phyloP scores from a whole-genome alignment of 768 basidiomycete genomes.

The Termitomyces sp. region DNA sequence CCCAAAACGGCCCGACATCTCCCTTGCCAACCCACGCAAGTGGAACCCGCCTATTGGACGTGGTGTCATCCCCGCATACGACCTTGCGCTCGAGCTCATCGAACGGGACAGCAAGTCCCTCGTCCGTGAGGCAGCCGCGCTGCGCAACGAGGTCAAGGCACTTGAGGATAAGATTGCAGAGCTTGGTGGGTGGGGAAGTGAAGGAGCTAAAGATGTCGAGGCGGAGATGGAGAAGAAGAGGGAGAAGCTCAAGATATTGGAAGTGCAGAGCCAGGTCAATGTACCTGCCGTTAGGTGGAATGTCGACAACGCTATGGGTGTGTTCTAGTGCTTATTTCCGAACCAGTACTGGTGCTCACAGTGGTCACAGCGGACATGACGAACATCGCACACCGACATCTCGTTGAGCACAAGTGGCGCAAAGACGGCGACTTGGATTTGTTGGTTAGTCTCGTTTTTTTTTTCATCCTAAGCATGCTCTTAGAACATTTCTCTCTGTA shows the following conservation, averaged over 20 bases:
- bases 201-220: conserved; percentile 24
- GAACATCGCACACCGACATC: conserved; percentile 67
- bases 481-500: conserved; percentile 19
- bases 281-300: conserved; percentile 79
- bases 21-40: conserved; percentile 42
- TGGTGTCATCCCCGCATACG: conserved; percentile 74
- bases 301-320: conserved; percentile 75
- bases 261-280: conserved; percentile 79
- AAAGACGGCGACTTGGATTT: conserved; percentile 80
- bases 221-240: conserved; percentile 36
- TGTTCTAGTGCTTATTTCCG: conserved; percentile 20
- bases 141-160: conserved; percentile 25
- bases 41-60: conserved; percentile 60
- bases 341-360: background rate
- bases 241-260: conserved; percentile 51
- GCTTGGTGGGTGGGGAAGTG: conserved; percentile 20
- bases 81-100: conserved; percentile 75
- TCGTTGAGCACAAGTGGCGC: conserved; percentile 82
- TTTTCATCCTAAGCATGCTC: background rate
- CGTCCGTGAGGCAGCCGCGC: conserved; percentile 34
- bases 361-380: conserved; percentile 52
- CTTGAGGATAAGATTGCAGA: conserved; percentile 19
- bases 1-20: conserved; percentile 45
- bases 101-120: conserved; percentile 50
- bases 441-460: conserved; percentile 46